These are phyloP conservation scores for Zizania palustris DNA, from an alignment of 202 grass and related monocot genomes.

Conservation along the genomic window DNA sequence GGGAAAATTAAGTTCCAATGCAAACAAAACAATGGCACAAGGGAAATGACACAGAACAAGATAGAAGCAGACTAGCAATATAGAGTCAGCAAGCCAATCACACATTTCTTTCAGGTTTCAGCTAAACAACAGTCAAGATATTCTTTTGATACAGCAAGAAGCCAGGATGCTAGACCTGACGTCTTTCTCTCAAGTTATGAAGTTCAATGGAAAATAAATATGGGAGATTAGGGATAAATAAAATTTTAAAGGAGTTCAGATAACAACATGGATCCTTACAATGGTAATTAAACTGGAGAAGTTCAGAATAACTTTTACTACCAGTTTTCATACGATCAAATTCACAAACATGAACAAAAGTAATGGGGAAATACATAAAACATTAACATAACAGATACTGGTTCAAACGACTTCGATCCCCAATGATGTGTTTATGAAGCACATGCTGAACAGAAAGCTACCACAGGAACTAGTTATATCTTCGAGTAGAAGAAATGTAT, in stretches of 20 bases:
- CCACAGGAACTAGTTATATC: not conserved
- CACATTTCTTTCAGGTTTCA: conserved; percentile 25
- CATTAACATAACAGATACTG: not conserved
- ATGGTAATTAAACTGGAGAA: not conserved
- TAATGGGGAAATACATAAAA: not conserved
- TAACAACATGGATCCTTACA: not conserved
- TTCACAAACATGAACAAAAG: not conserved
- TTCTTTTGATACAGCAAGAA: not conserved
- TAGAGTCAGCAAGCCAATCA: conserved; percentile 4
- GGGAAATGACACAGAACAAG: not conserved
- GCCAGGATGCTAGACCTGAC: not conserved
- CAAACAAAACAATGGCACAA: not conserved
- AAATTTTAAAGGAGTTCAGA: not conserved
- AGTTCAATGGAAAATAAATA: conserved; percentile 7
- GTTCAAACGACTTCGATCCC: not conserved
- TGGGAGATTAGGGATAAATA: not conserved
- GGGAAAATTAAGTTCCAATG: conserved; percentile 4
- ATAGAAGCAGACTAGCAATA: not conserved
- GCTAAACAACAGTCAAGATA: not conserved
- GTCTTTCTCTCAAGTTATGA: not conserved
- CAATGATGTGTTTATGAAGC: not conserved
- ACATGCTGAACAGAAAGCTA: not conserved
- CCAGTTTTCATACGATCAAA: not conserved
- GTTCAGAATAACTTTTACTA: conserved; percentile 3
- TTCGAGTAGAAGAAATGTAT: not conserved